phyloP scores from a whole-genome alignment of 495 filamentous ascomycete genomes.

The Collariella sp. region DNA sequence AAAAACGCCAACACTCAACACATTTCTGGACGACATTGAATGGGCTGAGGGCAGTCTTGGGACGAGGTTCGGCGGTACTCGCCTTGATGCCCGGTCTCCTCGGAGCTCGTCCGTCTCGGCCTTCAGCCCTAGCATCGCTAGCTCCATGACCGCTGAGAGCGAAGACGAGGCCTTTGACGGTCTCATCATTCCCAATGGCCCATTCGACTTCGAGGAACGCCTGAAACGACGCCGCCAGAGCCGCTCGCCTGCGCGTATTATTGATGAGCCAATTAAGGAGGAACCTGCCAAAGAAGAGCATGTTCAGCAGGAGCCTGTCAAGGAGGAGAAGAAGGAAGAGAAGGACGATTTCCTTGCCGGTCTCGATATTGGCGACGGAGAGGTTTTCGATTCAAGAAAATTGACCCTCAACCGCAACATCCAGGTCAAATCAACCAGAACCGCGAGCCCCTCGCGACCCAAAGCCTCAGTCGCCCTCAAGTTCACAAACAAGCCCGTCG shows the following conservation, averaged over 20 bases:
- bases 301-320: neutral
- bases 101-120: conserved; percentile 80
- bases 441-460: conserved; percentile 54
- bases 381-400: conserved; percentile 70
- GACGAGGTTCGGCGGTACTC: conserved; percentile 77
- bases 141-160: conserved; percentile 84
- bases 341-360: conserved; percentile 82
- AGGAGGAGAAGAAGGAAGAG: conserved; percentile 31
- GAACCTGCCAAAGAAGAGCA: conserved; percentile 5
- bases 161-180: conserved; percentile 88
- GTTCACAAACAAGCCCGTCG: conserved; percentile 66
- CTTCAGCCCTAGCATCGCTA: conserved; percentile 83
- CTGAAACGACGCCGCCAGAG: conserved; percentile 60
- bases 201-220: conserved; percentile 67
- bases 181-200: conserved; percentile 72
- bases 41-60: conserved; percentile 91
- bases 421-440: conserved; percentile 64
- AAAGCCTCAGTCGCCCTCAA: conserved; percentile 78
- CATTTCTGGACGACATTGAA: conserved; percentile 66
- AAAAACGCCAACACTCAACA: conserved; percentile 45
- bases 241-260: conserved; percentile 35
- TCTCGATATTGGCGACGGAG: conserved; percentile 77
- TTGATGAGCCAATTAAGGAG: conserved; percentile 25
- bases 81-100: conserved; percentile 63
- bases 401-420: conserved; percentile 87